Conservation (phyloP, 208 protist species). For the Trypanosoma congolense region DNA sequence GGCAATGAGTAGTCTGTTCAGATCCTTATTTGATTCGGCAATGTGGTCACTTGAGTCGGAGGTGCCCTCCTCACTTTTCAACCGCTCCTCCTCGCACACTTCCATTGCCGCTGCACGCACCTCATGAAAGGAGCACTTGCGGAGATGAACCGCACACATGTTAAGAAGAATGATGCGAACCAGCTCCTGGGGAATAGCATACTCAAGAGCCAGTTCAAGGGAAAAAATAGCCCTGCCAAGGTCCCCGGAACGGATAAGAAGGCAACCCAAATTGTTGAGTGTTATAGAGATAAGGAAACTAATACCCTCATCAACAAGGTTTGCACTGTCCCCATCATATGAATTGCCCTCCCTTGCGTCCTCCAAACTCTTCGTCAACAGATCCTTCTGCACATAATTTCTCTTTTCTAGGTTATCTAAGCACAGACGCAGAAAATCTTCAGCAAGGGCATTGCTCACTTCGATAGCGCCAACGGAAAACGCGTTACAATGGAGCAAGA, state of each 20-base stretch:
- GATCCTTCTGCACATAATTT: constrained; percentile 5
- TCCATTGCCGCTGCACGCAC: constrained; percentile 9
- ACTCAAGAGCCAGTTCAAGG: constrained; percentile 12
- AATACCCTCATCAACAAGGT: constrained; percentile 20
- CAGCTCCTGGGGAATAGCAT: constrained; percentile 8
- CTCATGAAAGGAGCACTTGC: constrained; percentile 20
- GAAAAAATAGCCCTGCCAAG: constrained; percentile 8
- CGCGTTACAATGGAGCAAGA: constrained; percentile 28
- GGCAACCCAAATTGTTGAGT: constrained; percentile 52
- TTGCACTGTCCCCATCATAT: background rate
- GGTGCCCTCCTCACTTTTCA: constrained; percentile 1
- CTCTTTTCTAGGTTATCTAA: constrained; percentile 19
- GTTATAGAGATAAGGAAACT: constrained; percentile 39
- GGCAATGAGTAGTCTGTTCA: constrained; percentile 13
- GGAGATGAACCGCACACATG: constrained; percentile 18
- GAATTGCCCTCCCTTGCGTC: background rate
- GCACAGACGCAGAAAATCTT: constrained; percentile 26
- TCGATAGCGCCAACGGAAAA: constrained; percentile 8
- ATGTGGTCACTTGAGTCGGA: too few relatives aligned
- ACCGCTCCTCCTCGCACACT: constrained; percentile 4
- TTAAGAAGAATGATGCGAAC: constrained; percentile 18
- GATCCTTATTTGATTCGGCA: constrained; percentile 9
- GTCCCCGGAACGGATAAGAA: constrained; percentile 22
- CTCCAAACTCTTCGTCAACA: background rate
- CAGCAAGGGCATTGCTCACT: constrained; percentile 10